Evolutionary conservation across 2,329 filamentous ascomycete genomes (phyloP).

Genomic region (Fusarium pseudograminearum): DNA sequence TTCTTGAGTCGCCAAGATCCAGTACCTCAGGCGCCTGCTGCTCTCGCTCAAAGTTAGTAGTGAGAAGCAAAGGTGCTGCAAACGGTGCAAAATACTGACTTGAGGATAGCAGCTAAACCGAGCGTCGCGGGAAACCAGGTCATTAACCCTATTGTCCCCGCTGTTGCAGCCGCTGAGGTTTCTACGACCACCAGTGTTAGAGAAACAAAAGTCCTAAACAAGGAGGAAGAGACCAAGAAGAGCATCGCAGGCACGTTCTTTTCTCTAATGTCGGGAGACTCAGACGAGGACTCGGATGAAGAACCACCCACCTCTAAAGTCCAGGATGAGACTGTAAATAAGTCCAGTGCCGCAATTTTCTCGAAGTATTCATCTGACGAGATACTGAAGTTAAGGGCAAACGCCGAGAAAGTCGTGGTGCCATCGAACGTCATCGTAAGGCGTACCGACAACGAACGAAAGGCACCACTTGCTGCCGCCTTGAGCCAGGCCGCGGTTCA

Average conservation of each 20-base stretch:
- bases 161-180: not conserved
- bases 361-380: conserved; percentile 19
- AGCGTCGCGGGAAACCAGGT: not conserved
- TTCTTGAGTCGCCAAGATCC: conserved; percentile 42
- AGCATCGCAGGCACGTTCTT: conserved; percentile 40
- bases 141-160: not conserved
- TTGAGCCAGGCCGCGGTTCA: not conserved
- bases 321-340: not conserved
- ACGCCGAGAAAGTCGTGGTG: not conserved
- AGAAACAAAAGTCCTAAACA: not conserved
- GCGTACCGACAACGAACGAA: not conserved
- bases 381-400: conserved; percentile 13
- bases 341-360: not conserved
- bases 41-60: conserved; percentile 20
- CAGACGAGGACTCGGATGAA: conserved; percentile 7
- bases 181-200: not conserved
- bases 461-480: not conserved
- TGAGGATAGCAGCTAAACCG: not conserved
- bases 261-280: conserved; percentile 22
- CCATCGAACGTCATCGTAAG: not conserved
- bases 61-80: not conserved
- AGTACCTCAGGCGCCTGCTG: not conserved
- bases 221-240: not conserved
- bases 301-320: not conserved
- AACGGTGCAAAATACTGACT: conserved; percentile 8